Evolutionary conservation across 208 protist species (phyloP), one percentile per base, ranked within the genome.

Genomic region (Endotrypanum monterogeii): DNA sequence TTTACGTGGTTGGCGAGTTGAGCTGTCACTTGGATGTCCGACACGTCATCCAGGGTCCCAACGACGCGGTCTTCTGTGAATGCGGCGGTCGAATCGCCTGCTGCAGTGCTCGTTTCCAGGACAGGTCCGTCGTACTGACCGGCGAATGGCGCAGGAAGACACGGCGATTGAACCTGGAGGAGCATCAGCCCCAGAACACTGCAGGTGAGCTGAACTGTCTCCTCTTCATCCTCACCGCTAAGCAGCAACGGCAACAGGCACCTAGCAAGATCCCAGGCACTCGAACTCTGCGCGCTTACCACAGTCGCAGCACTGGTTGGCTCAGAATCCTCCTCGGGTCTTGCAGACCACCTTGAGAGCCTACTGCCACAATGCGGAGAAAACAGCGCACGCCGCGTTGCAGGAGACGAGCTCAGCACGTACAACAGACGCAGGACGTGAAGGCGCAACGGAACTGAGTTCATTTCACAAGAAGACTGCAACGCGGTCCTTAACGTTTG

Each of bases 191-290:
- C 56, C 61, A 89, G 7, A 5, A 83, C 74, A 9, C 78, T 82
- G 41, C 83, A 78, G 23, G 82, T 74, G 32, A 85, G 71, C 1
- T 75, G 55, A 18, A 83, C 78, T 3, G 86, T 68, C 44, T 83
- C 79, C 23, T 54, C 74, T 37, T 83, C 79, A 5, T 30, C 74
- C 52, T 77, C 80, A 35, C 71, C 52, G 28, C 84, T 65, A 44
- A 89, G 73, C 52, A 92, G 44, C 3, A 92, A 67, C n/a, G 84
- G 71, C 1, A 69, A 71, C 25, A 86, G 74, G 9, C 56, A 44
- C 25, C 68, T 57, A 1, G 77, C 20, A 32, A 88, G 32, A 7
- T 80, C 70, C 9, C 39, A 41, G 39, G 41, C 28, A 37, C 41
- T 50, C 9, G 2, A 23, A 6, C 37, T 46, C 54, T 41, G 61